Base-by-base conservation (phyloP, 306 rosid genomes). In the Lotus japonicus region DNA sequence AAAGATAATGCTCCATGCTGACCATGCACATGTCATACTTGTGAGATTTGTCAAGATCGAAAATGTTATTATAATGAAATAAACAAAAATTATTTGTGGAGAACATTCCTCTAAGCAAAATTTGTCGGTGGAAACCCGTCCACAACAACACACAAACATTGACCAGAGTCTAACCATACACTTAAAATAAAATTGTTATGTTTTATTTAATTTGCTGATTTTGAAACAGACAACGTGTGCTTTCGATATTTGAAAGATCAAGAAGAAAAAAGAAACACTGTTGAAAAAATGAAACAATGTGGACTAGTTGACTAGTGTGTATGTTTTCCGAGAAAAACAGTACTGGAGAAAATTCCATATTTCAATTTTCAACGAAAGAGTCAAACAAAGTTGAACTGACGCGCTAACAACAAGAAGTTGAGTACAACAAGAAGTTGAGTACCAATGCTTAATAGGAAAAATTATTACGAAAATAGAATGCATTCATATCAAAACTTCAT, bases 51-150 rank as follows among this genome's bases (percentile, higher is more conserved):
- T 35, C 46, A 58, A 58, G 9, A 58, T 58, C 64, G 36, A 31
- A 31, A 0, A 31, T 31, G 7, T 31, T 31, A 41, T 21, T 59
- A 9, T 36, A 42, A 12, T 3, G 5, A 59, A 41, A 12, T 26
- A 26, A 26, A 3, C 31, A 26, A 26, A 26, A 26, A 26, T 26
- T 26, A 42, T 45, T 45, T 10, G 42, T 4, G 8, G 16, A 41
- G 21, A 43, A 45, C 13, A 44, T 38, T 21, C 46, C 42, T 64
- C 2, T 54, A 10, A 11, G 7, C 43, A 15, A 68, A 71, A 45
- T 17, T 59, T 70, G 84, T 80, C 84, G 86, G 84, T 64, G 66
- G 63, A 61, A 58, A 39, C 5, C 9, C 38, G 63, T 69, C 35
- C 63, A 7, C n/a, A 31, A 31, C 5, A 50, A 38, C 5, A 38